Percentiles rank a stretch among this genome's conserved stretches.
phyloP scores from a whole-genome alignment of 2,329 filamentous ascomycete species.

The Hymenoscyphus linearis region DNA sequence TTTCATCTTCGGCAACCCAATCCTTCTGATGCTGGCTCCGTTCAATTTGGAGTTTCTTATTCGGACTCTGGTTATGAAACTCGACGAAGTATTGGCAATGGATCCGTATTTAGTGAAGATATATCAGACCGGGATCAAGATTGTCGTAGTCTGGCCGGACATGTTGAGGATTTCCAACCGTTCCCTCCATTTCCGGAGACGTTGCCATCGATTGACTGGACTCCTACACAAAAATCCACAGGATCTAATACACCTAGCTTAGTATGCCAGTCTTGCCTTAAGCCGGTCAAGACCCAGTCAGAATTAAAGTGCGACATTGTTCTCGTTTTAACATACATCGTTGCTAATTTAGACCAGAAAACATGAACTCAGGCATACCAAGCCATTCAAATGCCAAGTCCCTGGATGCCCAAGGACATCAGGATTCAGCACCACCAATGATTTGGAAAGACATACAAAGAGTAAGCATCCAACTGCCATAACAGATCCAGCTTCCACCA shows the following conservation, averaged over 20 bases:
- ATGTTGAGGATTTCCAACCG: slow-evolving; percentile 22
- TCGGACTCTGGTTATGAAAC: slow-evolving; percentile 35
- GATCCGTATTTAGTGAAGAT: slow-evolving; percentile 30
- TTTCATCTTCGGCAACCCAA: slow-evolving; percentile 30
- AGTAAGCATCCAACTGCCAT: slow-evolving; percentile 57
- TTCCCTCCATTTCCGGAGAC: slow-evolving; percentile 20
- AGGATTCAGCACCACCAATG: slow-evolving; percentile 76
- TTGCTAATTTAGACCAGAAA: slow-evolving; percentile 50
- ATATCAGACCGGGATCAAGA: slow-evolving; percentile 28
- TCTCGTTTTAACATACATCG: slow-evolving; percentile 13
- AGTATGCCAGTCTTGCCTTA: slow-evolving; percentile 38
- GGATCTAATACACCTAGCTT: slow-evolving; percentile 18
- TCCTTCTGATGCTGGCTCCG: slow-evolving; percentile 25
- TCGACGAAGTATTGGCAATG: slow-evolving; percentile 28
- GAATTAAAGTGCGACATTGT: slow-evolving; percentile 46
- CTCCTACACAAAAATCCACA: slow-evolving; percentile 11
- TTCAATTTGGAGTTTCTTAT: slow-evolving; percentile 26
- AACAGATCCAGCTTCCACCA: slow-evolving; percentile 40
- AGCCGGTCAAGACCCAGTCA: slow-evolving; percentile 45
- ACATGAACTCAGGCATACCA: slow-evolving; percentile 65
- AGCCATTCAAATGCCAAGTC: slow-evolving; percentile 58
- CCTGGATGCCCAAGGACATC: slow-evolving; percentile 50
- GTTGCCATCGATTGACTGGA: slow-evolving; percentile 16
- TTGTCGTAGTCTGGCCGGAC: slow-evolving; percentile 24
- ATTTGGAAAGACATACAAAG: slow-evolving; percentile 72